Base-by-base conservation (phyloP, 1,284 basidiomycete species). In the Rhodotorula sp. region DNA sequence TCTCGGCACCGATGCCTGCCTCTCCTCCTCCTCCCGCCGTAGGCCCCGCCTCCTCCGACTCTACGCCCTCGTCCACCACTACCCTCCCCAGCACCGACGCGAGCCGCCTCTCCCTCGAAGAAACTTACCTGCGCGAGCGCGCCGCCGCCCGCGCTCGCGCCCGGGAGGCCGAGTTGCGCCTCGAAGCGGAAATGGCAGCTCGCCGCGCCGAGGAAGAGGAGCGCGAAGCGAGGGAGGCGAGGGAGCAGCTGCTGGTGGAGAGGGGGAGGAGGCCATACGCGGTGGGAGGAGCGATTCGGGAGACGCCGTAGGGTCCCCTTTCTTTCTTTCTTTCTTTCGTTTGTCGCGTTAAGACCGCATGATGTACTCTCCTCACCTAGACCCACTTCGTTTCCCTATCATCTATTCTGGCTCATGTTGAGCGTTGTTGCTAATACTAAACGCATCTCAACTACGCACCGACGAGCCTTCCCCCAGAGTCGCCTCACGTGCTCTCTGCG, bases 211-310 rank as follows among this genome's bases (percentile, higher is more conserved):
- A 63, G 28, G 62, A 63, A 21, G 62, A 63, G n/a, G 62, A 63
- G 23, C 54, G 62, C 12, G 62, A 63, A 45, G 62, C 62, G 62
- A 47, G 45, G 38, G 62, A 63, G 54, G 62, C 62, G 62, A 31
- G 62, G 28, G 62, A 56, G 43, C 54, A 63, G 57, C 26, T 66
- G 26, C 14, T 61, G 54, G 18, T 48, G 1, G 66, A 67, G 34
- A 23, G 66, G n/a, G 12, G 16, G 45, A 31, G 66, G 54, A 62
- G n/a, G 54, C 48, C 66, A 4, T 67, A 67, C n/a, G 57, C 58
- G 43, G 26, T 55, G 38, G 38, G 14, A 5, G 26, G 43, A 1
- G 21, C 26, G 50, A 31, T 26, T 43, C 38, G 38, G 12, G 38
- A 43, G 38, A 43, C 38, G 38, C 38, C 38, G 7, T 38, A 26